A percentile compares a stretch with the other conserved stretches of the same genome.
These are phyloP conservation scores for Diaporthe destruens DNA, from an alignment of 2,329 filamentous ascomycete species.

Conservation along the genomic window DNA sequence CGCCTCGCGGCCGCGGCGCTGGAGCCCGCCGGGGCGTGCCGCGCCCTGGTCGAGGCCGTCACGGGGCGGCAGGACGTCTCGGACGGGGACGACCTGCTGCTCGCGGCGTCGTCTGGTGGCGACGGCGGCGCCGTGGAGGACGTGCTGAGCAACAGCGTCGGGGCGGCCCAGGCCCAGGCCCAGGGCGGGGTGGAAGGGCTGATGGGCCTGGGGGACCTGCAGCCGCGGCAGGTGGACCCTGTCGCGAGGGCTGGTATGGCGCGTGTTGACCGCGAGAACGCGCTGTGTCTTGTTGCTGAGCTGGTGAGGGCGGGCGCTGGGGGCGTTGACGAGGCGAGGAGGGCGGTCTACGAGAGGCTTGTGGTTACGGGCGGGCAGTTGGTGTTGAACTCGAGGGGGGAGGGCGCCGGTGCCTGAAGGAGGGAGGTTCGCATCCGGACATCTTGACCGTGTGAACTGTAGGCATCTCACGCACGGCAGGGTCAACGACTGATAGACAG, in stretches of 20 bases:
- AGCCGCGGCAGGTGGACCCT: slow-evolving; percentile 62
- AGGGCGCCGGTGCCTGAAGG: slow-evolving; percentile 16
- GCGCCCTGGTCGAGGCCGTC: slow-evolving; percentile 61
- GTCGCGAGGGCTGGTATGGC: slow-evolving; percentile 59
- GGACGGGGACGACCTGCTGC: slow-evolving; percentile 44
- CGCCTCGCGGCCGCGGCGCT: slow-evolving; percentile 59
- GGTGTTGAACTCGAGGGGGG: slow-evolving; percentile 49
- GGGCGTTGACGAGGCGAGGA: slow-evolving; percentile 55
- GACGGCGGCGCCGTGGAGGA: slow-evolving; percentile 30
- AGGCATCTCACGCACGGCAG: background rate
- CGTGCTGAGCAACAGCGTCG: slow-evolving; percentile 4
- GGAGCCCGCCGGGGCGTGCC: slow-evolving; percentile 56
- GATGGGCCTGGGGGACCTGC: slow-evolving; percentile 51
- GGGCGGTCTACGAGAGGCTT: slow-evolving; percentile 60
- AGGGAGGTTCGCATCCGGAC: background rate
- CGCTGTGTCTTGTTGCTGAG: slow-evolving; percentile 69
- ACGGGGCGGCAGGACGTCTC: slow-evolving; percentile 56
- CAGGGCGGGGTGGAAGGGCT: slow-evolving; percentile 50
- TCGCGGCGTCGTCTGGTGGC: slow-evolving; percentile 11
- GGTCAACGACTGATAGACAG: background rate
- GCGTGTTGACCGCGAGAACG: slow-evolving; percentile 71
- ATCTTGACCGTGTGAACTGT: background rate
- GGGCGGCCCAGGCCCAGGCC: slow-evolving; percentile 42
- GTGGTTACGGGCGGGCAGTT: slow-evolving; percentile 64
- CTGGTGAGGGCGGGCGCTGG: slow-evolving; percentile 59